Conservation (phyloP, 2,329 filamentous ascomycete genomes). For the Fusarium fujikuroi region DNA sequence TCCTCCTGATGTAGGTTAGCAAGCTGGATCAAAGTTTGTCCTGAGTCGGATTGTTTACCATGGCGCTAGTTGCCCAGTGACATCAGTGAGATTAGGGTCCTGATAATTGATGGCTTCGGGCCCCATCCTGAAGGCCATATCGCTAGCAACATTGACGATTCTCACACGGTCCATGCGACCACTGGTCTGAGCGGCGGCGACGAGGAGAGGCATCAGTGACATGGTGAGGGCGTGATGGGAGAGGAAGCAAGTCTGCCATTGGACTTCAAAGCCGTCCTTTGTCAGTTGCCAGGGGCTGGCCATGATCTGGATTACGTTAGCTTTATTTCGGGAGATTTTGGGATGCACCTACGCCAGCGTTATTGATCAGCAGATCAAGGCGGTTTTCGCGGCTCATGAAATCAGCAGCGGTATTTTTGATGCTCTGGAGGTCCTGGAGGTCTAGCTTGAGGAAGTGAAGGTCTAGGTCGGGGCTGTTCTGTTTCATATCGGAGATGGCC, state of each 20-base stretch:
- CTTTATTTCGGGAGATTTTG: accelerated
- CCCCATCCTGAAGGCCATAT: constrained; percentile 28
- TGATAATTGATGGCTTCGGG: constrained; percentile 36
- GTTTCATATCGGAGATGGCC: constrained; percentile 35
- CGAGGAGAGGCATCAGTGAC: constrained; percentile 27
- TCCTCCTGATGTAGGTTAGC: constrained; percentile 4
- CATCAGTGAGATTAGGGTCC: constrained; percentile 36
- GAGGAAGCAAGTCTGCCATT: constrained; percentile 41
- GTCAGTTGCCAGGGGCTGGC: constrained; percentile 34
- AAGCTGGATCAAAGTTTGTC: accelerated
- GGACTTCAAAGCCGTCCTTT: constrained; percentile 34
- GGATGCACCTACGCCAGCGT: constrained; percentile 43
- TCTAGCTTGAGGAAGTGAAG: constrained; percentile 40
- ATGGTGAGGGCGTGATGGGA: constrained; percentile 36
- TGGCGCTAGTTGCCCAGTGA: constrained; percentile 25
- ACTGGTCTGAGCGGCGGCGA: constrained; percentile 19
- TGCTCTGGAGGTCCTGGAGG: constrained; percentile 33
- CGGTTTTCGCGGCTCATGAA: constrained; percentile 31
- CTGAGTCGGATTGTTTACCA: neutral
- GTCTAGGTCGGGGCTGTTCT: constrained; percentile 17
- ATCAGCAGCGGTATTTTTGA: constrained; percentile 25
- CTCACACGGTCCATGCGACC: constrained; percentile 30
- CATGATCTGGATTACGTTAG: constrained; percentile 42
- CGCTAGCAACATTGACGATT: constrained; percentile 42
- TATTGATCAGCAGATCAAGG: constrained; percentile 40